Evolutionary conservation across 192 early-diverging fungal genomes (phyloP), one percentile per base, ranked within the genome.

Genomic region (Linnemannia elongata): DNA sequence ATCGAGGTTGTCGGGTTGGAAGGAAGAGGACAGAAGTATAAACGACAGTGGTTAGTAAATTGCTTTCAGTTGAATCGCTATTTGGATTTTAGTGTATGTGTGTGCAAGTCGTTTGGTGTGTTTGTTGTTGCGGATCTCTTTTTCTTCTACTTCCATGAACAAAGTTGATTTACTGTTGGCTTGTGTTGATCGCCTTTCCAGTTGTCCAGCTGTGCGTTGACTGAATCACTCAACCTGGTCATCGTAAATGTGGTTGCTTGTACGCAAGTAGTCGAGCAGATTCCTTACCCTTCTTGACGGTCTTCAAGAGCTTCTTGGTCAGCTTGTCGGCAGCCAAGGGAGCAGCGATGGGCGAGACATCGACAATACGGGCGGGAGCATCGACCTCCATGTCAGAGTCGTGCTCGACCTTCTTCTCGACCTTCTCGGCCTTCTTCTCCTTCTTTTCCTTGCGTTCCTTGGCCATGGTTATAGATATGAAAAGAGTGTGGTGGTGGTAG

Each of bases 321-420:
- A 98, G 88, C 88, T 96, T 95, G 86, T 96, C 93, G 47, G 92
- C 91, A 42, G 97, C 96, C 83, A 98, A 88, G 35, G 97, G 97
- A 70, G 92, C 90, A 78, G 97, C 95, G 79, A 98, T 96, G 49
- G 93, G 89, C 36, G 90, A 94, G 57, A 94, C 77, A 41, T 91
- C 94, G 68, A 88, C 78, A 45, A 92, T 78, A 57, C 93, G 84
- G 49, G 90, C 82, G 75, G 94, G 84, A 17, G 85, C 70, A 77
- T 87, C 85, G 39, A 85, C 90, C 45, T 90, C 88, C 79, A 87
- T 88, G 42, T 93, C 91, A 38, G 88, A 89, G 42, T 91, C 92
- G 41, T 77, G 78, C 24, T 82, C 89, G 24, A 76, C 81, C 69
- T 72, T 81, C 60, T 85, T 89, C 55, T 90, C 90, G 36, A 63